These are phyloP conservation scores for Fusarium compactum DNA, from an alignment of 2,329 filamentous ascomycete species.

Conservation along the genomic window DNA sequence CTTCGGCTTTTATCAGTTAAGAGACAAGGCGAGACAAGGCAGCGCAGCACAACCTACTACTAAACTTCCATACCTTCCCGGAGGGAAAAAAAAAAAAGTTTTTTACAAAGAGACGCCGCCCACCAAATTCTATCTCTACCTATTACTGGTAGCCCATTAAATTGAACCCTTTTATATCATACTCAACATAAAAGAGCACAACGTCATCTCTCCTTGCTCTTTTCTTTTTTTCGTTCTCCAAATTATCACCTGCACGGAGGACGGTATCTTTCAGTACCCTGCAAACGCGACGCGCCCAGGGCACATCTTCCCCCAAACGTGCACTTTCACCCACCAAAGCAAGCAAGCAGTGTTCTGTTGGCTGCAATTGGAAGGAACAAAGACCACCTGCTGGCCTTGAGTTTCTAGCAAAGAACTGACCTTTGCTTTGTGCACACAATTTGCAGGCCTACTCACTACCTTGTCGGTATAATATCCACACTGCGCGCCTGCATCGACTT, in stretches of 20 bases:
- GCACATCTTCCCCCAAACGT: slow-evolving; percentile 30
- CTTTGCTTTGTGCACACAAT: slow-evolving; percentile 17
- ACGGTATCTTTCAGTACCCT: background rate
- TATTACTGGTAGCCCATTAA: background rate
- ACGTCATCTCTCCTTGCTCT: slow-evolving; percentile 10
- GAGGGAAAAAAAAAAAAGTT: slow-evolving; percentile 15
- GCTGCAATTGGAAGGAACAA: slow-evolving; percentile 29
- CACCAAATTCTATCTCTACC: slow-evolving; percentile 16
- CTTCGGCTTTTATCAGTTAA: slow-evolving; percentile 29
- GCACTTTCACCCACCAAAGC: slow-evolving; percentile 35
- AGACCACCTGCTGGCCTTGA: slow-evolving; percentile 25
- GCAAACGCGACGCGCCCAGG: slow-evolving; percentile 11
- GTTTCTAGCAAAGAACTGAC: background rate
- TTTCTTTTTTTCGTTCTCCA: background rate
- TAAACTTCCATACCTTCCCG: slow-evolving; percentile 1
- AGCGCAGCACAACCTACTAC: slow-evolving; percentile 1
- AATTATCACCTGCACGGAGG: background rate
- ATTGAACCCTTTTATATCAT: background rate
- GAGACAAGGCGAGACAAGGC: slow-evolving; percentile 2
- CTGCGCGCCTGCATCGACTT: slow-evolving; percentile 28
- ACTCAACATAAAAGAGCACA: slow-evolving; percentile 2
- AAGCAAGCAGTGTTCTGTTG: slow-evolving; percentile 33
- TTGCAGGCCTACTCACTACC: background rate
- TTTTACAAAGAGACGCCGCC: slow-evolving; percentile 19
- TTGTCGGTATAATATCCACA: slow-evolving; percentile 11